A percentile compares a stretch with the other conserved stretches of the same genome.
Evolutionary conservation across 2,329 filamentous ascomycete species (phyloP).

Genomic region (Aspergillus latus): DNA sequence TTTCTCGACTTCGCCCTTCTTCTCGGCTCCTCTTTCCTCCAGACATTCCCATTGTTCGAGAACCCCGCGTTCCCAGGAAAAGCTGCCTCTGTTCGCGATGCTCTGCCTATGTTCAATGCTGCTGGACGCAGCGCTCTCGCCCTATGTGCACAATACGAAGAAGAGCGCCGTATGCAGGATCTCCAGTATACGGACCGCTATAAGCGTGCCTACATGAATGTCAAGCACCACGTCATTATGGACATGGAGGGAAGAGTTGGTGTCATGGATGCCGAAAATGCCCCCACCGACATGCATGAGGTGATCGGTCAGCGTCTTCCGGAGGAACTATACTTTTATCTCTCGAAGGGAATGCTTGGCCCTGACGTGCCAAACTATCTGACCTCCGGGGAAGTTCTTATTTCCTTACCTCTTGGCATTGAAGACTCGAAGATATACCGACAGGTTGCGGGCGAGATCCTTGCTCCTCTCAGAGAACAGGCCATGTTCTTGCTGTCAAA

Average conservation of each 20-base stretch:
- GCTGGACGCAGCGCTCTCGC: constrained; percentile 67
- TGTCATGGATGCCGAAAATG: constrained; percentile 69
- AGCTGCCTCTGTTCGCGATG: constrained; percentile 66
- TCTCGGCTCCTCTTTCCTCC: constrained; percentile 76
- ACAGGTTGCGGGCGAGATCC: constrained; percentile 70
- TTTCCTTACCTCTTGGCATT: constrained; percentile 83
- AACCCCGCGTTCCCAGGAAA: constrained; percentile 58
- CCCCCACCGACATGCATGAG: constrained; percentile 81
- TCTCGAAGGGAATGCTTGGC: constrained; percentile 78
- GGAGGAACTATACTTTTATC: constrained; percentile 85
- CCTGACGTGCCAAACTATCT: constrained; percentile 79
- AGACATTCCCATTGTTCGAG: constrained; percentile 74
- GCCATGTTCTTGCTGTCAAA: constrained; percentile 76
- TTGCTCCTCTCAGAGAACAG: constrained; percentile 73
- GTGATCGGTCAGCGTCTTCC: constrained; percentile 89
- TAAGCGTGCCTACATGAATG: constrained; percentile 77
- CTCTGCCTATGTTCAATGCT: constrained; percentile 71
- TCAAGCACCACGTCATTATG: constrained; percentile 85
- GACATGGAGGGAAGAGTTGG: constrained; percentile 73
- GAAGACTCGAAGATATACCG: constrained; percentile 78
- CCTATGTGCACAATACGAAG: constrained; percentile 75
- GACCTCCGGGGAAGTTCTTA: constrained; percentile 72
- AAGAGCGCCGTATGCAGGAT: constrained; percentile 70
- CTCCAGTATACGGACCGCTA: constrained; percentile 82
- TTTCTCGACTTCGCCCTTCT: constrained; percentile 84